These are phyloP conservation scores for Calycina marina DNA, from an alignment of 2,329 filamentous ascomycete species.

Conservation along the genomic window DNA sequence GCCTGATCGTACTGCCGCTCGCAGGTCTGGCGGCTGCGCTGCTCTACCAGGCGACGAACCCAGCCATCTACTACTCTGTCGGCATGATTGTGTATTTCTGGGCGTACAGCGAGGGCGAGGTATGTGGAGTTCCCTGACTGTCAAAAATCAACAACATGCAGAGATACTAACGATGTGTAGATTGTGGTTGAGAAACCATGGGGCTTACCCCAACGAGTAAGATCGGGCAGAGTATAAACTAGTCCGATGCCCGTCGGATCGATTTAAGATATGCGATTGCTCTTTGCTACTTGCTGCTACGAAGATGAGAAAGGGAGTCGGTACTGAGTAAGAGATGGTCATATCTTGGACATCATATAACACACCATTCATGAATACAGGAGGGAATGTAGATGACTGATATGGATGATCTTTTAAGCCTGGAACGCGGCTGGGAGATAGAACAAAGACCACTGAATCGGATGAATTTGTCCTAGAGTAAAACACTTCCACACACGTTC, in stretches of 20 bases:
- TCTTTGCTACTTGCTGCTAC: too few species aligned
- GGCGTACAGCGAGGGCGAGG: constrained; percentile 96
- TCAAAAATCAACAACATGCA: background rate
- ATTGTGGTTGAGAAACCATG: constrained; percentile 17
- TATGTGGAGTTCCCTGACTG: constrained; percentile 30
- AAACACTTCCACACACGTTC: too few species aligned
- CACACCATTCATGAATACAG: too few species aligned
- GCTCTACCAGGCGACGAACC: constrained; percentile 84
- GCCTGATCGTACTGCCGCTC: constrained; percentile 71
- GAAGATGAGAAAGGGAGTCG: too few species aligned
- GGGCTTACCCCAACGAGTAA: constrained; percentile 15
- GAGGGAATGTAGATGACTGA: too few species aligned
- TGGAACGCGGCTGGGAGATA: too few species aligned
- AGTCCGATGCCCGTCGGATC: background rate
- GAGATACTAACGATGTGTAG: constrained; percentile 9
- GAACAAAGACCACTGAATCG: too few species aligned
- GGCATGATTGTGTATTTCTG: constrained; percentile 84
- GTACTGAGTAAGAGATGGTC: too few species aligned
- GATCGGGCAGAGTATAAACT: constrained; percentile 17
- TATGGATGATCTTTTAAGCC: too few species aligned
- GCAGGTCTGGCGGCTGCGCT: constrained; percentile 59
- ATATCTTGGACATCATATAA: too few species aligned
- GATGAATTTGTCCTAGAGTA: too few species aligned
- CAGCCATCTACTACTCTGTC: constrained; percentile 81
- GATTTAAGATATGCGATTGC: too few species aligned